Percentiles rank a stretch among this genome's conserved stretches.
phyloP scores from a whole-genome alignment of 169 alveolate genomes.

The Toxoplasma gondii region DNA sequence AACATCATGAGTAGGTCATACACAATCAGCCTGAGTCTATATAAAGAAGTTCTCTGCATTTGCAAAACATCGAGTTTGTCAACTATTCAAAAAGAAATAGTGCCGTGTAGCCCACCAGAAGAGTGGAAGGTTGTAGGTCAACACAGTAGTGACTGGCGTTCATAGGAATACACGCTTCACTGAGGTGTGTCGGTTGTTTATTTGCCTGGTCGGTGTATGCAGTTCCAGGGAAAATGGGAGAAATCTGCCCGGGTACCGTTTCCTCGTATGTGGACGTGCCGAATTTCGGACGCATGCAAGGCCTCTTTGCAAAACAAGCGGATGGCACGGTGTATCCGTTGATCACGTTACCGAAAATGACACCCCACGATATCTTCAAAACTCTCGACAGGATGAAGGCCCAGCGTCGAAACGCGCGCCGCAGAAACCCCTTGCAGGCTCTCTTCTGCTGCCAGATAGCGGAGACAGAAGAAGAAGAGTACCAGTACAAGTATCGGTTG shows the following conservation, averaged over 20 bases:
- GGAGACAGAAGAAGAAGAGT: background rate
- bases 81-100: too few species aligned
- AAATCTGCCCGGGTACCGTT: background rate
- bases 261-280: constrained; percentile 57
- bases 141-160: too few species aligned
- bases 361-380: constrained; percentile 61
- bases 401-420: background rate
- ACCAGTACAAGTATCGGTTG: background rate
- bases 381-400: constrained; percentile 47
- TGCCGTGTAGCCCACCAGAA: too few species aligned
- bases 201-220: background rate
- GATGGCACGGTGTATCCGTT: constrained; percentile 65
- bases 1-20: constrained; percentile 6
- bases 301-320: constrained; percentile 4
- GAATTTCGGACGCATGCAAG: constrained; percentile 68
- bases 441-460: background rate
- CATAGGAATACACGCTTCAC: too few species aligned
- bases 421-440: background rate
- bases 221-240: background rate
- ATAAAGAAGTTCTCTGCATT: background rate
- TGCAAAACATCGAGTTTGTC: too few species aligned
- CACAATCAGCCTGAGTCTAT: background rate
- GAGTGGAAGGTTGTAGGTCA: too few species aligned
- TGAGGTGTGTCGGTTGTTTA: too few species aligned
- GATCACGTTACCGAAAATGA: constrained; percentile 63